Conservation (phyloP, 192 early-diverging fungal genomes). For the Entophlyctis helioformis region DNA sequence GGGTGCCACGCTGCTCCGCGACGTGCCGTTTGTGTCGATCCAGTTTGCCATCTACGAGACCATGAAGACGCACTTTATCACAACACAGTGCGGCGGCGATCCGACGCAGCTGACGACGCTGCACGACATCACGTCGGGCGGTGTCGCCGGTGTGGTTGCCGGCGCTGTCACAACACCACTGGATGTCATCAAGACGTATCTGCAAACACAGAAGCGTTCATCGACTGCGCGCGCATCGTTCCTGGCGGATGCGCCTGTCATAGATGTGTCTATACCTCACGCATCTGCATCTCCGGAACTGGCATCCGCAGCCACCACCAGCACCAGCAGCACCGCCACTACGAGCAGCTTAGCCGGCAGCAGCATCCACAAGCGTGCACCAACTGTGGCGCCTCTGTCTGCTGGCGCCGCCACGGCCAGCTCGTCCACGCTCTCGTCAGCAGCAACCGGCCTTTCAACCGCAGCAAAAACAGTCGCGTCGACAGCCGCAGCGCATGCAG, state of each 20-base stretch:
- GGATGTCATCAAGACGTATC: conserved; percentile 27
- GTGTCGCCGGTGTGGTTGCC: conserved; percentile 13
- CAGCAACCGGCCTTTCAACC: no score
- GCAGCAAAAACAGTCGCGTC: neutral
- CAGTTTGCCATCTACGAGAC: conserved; percentile 29
- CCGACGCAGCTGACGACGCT: neutral
- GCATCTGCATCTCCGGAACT: neutral
- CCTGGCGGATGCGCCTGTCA: neutral
- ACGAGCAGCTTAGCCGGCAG: neutral
- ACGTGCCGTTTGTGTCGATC: conserved; percentile 27
- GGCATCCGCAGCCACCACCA: neutral
- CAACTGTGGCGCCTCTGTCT: no score
- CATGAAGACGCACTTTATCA: conserved; percentile 5
- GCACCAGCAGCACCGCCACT: neutral
- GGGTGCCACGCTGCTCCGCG: conserved; percentile 21
- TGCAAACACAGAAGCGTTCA: conserved; percentile 18
- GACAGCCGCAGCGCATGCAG: no score
- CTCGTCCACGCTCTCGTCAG: no score
- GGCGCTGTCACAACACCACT: conserved; percentile 24
- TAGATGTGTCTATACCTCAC: neutral
- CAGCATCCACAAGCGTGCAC: no score
- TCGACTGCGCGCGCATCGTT: neutral
- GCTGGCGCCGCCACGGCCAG: no score
- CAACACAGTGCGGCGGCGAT: neutral
- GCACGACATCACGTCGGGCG: conserved; percentile 16